Base-by-base conservation (phyloP, 805 yeast genomes). In the Clavispora carvajalis region DNA sequence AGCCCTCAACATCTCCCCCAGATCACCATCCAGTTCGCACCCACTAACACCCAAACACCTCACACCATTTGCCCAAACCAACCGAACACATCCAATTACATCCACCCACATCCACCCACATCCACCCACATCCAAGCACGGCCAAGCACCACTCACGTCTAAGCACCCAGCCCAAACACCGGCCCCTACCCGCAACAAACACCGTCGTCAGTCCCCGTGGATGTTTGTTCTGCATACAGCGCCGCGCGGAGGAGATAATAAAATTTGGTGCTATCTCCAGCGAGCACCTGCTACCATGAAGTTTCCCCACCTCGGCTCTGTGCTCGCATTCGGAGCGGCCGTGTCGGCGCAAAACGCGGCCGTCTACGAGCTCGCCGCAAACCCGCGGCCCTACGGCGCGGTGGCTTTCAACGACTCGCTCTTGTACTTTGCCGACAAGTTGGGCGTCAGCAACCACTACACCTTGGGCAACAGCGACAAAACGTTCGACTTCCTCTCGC, bases 401-500 rank as follows among this genome's bases (percentile, higher is more conserved):
- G 38, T 29, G 22, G 44, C 36, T n/a, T 16, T 44, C 26, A 41
- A 53, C 19, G 68, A 67, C 37, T 69, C 76, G 2, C 53, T 64
- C 23, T 53, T 66, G 40, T 71, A 69, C 49, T 63, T 75, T 45
- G 71, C 76, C 28, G 77, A 73, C 47, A 65, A 62, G 41, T 62
- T 71, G 38, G 74, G 63, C 17, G 61, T 69, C 18, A 62, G 71
- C 17, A 63, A 60, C 17, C 55, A 56, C 43, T 67, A 63, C 46
- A 51, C 57, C 23, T 42, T 73, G 30, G 52, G 52, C 30, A 36
- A 36, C 33, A 65, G 63, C 17, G 49, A 55, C n/a, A 46, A 53
- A 17, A 58, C 62, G 22, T 47, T 60, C 33, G 55, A 61, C 13
- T 59, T 63, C 39, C 43, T 63, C 23, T 55, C 55, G 13, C 34